Evolutionary conservation across 345 rosid species (phyloP).

Genomic region (Aquilaria yunnanensis): DNA sequence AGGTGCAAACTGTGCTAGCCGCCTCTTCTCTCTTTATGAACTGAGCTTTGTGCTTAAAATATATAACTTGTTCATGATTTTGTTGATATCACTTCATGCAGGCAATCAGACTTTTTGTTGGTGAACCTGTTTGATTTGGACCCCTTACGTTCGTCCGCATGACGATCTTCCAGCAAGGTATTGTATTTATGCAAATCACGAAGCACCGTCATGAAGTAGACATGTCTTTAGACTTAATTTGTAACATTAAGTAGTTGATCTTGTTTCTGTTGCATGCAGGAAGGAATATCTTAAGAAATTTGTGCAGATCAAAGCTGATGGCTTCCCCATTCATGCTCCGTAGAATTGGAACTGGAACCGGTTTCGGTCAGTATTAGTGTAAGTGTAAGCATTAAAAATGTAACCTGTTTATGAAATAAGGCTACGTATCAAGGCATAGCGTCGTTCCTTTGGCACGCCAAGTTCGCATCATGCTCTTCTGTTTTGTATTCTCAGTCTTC

Average conservation of each 20-base stretch:
- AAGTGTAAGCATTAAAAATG: no score
- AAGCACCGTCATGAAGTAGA: constrained; percentile 2
- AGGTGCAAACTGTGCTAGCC: constrained; percentile 28
- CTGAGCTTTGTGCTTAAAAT: not conserved
- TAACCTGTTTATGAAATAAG: no score
- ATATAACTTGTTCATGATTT: not conserved
- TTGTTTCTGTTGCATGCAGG: constrained; percentile 34
- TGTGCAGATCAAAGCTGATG: constrained; percentile 25
- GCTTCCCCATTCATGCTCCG: constrained; percentile 43
- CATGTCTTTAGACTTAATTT: not conserved
- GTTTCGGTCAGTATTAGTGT: not conserved
- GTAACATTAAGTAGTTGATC: no score
- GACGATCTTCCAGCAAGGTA: constrained; percentile 69
- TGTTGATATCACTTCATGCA: constrained; percentile 13
- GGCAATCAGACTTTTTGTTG: constrained; percentile 75
- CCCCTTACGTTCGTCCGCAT: constrained; percentile 67
- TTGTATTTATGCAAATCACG: not conserved
- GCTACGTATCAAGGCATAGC: no score
- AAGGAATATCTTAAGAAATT: constrained; percentile 61
- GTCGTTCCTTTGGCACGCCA: no score
- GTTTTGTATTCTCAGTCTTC: no score
- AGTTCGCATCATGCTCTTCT: no score
- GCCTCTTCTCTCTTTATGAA: not conserved
- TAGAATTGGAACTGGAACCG: constrained; percentile 5
- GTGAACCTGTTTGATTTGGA: constrained; percentile 76